Conservation (phyloP, 2,329 filamentous ascomycete species). For the Golovinomyces cichoracearum region DNA sequence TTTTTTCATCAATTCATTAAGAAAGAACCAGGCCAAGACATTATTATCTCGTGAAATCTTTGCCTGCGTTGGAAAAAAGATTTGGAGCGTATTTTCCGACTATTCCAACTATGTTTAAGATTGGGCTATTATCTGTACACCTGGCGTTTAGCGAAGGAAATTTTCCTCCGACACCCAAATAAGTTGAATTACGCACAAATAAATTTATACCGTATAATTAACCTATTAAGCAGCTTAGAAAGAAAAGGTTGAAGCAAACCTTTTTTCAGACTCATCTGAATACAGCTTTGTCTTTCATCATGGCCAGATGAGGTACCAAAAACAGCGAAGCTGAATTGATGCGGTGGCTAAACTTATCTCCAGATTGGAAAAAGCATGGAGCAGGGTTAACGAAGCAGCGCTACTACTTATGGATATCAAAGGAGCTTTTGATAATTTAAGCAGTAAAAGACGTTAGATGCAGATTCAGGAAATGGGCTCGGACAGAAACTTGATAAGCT, state of each 20-base stretch:
- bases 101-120: neutral
- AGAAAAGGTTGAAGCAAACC: neutral
- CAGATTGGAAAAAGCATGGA: neutral
- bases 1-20: neutral
- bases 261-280: neutral
- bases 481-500: neutral
- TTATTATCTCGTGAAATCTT: neutral
- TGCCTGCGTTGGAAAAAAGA: neutral
- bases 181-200: neutral
- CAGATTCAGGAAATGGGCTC: neutral
- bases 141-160: neutral
- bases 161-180: neutral
- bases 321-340: neutral
- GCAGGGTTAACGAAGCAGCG: neutral
- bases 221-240: neutral
- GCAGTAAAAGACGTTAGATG: neutral
- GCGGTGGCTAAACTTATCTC: neutral
- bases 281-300: neutral
- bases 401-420: constrained; percentile 1
- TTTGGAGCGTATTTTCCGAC: neutral
- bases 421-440: neutral
- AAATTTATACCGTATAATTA: neutral
- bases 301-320: neutral
- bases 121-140: neutral
- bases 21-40: neutral